A percentile compares a stretch with the other conserved stretches of the same genome.
Conservation (phyloP, 2,329 filamentous ascomycete species). For the Cordyceps militaris region DNA sequence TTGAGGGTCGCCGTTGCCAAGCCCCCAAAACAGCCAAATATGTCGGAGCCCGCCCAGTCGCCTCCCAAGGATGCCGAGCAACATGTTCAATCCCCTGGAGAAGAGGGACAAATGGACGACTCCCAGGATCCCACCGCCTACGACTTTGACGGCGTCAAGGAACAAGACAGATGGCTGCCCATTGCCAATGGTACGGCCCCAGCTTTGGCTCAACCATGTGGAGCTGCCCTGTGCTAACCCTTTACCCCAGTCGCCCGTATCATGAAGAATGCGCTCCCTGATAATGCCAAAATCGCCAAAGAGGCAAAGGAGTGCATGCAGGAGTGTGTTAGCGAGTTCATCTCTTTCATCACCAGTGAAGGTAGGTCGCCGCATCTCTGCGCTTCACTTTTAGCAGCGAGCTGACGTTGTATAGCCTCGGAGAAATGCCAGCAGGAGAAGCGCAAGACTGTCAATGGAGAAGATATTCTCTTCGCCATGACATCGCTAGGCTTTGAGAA, state of each 20-base stretch:
- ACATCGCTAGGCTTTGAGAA: conserved; percentile 98
- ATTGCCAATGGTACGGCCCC: conserved; percentile 96
- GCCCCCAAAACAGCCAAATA: conserved; percentile 63
- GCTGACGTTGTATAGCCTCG: conserved; percentile 55
- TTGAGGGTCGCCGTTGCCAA: conserved; percentile 1
- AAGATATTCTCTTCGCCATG: conserved; percentile 98
- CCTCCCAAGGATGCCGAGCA: conserved; percentile 93
- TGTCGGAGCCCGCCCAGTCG: conserved; percentile 82
- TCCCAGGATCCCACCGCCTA: conserved; percentile 71
- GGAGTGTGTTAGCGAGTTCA: conserved; percentile 99
- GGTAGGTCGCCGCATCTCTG: conserved; percentile 49
- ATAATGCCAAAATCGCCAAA: conserved; percentile 98
- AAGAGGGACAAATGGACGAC: conserved; percentile 92
- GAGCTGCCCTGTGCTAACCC: neutral
- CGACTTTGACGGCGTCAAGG: conserved; percentile 93
- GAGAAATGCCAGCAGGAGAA: conserved; percentile 99
- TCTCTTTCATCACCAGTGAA: conserved; percentile 99
- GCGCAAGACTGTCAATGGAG: conserved; percentile 96
- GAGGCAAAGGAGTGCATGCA: conserved; percentile 99
- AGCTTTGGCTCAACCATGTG: neutral
- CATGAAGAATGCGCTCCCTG: conserved; percentile 95
- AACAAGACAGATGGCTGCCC: conserved; percentile 98
- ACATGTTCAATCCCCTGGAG: conserved; percentile 85
- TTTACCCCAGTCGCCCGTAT: conserved; percentile 86
- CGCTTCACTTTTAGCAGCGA: conserved; percentile 12